Percentiles rank a stretch among this genome's conserved stretches.
Conservation (phyloP, 2,329 filamentous ascomycete genomes). For the Nigrospora osmanthi region DNA sequence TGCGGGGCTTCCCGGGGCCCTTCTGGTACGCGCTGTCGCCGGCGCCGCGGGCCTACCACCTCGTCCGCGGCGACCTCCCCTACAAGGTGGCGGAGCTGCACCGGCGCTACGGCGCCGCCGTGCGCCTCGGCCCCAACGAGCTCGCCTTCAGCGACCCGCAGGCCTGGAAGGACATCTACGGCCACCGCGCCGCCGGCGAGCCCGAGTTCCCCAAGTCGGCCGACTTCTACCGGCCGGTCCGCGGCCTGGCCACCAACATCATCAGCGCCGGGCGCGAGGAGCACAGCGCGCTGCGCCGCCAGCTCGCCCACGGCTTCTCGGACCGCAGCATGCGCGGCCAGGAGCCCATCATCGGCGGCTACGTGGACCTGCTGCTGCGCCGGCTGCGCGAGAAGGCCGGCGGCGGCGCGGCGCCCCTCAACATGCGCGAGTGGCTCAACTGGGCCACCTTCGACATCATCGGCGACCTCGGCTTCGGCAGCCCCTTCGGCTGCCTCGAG, state of each 20-base stretch:
- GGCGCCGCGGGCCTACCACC: slow-evolving; percentile 12
- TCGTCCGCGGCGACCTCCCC: slow-evolving; percentile 14
- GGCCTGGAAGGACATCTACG: slow-evolving; percentile 32
- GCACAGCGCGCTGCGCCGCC: slow-evolving; percentile 23
- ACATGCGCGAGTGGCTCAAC: slow-evolving; percentile 30
- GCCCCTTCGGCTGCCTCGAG: slow-evolving; percentile 29
- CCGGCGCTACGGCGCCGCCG: slow-evolving; percentile 28
- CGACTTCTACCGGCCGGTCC: slow-evolving; percentile 17
- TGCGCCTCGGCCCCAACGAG: slow-evolving; percentile 33
- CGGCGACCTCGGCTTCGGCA: slow-evolving; percentile 38
- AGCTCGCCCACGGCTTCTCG: slow-evolving; percentile 30
- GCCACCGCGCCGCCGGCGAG: slow-evolving; percentile 20
- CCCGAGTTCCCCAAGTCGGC: slow-evolving; percentile 21
- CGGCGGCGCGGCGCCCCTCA: slow-evolving; percentile 9
- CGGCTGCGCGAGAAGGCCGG: slow-evolving; percentile 17
- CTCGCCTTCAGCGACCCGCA: slow-evolving; percentile 28
- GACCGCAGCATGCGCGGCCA: slow-evolving; percentile 30
- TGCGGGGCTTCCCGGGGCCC: slow-evolving; percentile 17
- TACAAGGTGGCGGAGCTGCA: slow-evolving; percentile 20
- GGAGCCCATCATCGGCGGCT: slow-evolving; percentile 28
- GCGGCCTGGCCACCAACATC: slow-evolving; percentile 17
- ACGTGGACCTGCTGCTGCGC: slow-evolving; percentile 26
- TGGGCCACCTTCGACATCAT: slow-evolving; percentile 34
- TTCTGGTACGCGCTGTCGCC: slow-evolving; percentile 14
- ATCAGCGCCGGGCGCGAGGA: slow-evolving; percentile 21